Base-by-base conservation (phyloP, 345 rosid genomes). In the Lepidium sativum region DNA sequence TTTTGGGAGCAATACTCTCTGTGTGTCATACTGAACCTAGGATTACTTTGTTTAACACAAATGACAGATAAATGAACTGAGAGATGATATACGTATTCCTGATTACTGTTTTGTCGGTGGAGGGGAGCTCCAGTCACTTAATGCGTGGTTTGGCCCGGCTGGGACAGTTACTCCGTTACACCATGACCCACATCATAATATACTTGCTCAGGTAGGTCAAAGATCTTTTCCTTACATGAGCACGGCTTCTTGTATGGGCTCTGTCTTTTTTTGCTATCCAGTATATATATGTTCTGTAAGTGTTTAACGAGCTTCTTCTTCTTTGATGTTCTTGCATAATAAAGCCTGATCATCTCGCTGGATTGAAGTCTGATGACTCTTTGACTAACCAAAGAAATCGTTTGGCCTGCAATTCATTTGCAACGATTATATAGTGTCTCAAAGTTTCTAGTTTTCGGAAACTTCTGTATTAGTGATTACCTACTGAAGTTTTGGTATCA, bases 91-190 rank as follows among this genome's bases (percentile, higher is more conserved):
- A 71, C 84, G 84, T 75, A 69, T 81, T 72, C 99, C 97, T 38
- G 99, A 94, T 60, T 94, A 94, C 77, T 94, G 97, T 81, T 94
- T 74, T 72, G 77, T 83, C 69, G 98, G 95, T 55, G 97, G 96
- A n/a, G 99, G 95, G 35, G 95, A 87, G 81, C 79, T 94, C 65
- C 85, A 79, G 54, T 79, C 97, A 50, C 74, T 94, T 18, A 94
- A 94, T 78, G 96, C 97, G 38, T 94, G 97, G 99, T 94, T 94
- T 70, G 99, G 97, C 68, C 98, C 98, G 23, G 82, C 86, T 41
- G 92, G 96, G 48, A 92, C 97, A 1, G 95, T 92, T 57, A 92
- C 98, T 31, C 98, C 98, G 5, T 66, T 92, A 80, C 98, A 92
- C 74, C 97, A 92, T 78, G 98, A 92, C 72, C 98, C 98, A 21